Percentiles rank a stretch among this genome's conserved stretches.
These are phyloP conservation scores for Suhomyces faveliae DNA, from an alignment of 805 yeast genomes.

Conservation along the genomic window DNA sequence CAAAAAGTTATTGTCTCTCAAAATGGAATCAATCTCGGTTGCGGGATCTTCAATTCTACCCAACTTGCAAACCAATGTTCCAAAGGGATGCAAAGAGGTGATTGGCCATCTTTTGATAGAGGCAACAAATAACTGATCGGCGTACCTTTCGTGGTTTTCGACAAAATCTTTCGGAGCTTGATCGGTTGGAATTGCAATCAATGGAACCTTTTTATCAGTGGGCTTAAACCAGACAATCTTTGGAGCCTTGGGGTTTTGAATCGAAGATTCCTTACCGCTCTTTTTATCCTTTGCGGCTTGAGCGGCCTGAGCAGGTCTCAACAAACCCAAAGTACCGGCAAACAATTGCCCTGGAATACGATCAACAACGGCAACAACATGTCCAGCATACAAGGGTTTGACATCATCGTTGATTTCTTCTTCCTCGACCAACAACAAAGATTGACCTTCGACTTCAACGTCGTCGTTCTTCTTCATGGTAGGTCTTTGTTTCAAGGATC, in stretches of 20 bases:
- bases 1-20: constrained; percentile 81
- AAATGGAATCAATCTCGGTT: constrained; percentile 83
- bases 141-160: constrained; percentile 82
- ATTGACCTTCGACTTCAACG: constrained; percentile 98
- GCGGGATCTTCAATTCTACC: constrained; percentile 76
- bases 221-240: constrained; percentile 99
- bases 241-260: constrained; percentile 57
- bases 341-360: constrained; percentile 96
- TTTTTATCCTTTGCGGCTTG: constrained; percentile 65
- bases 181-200: constrained; percentile 97
- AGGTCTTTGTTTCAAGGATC: constrained; percentile 91
- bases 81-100: constrained; percentile 96
- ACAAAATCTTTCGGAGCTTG: constrained; percentile 96
- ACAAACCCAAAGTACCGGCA: constrained; percentile 88
- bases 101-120: constrained; percentile 99
- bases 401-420: constrained; percentile 91
- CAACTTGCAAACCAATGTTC: constrained; percentile 82
- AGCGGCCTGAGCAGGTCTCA: constrained; percentile 94
- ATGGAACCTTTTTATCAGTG: constrained; percentile 94
- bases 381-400: constrained; percentile 96
- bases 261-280: constrained; percentile 46
- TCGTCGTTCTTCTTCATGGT: constrained; percentile 97
- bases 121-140: constrained; percentile 84
- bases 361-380: constrained; percentile 96
- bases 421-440: constrained; percentile 85